Evolutionary conservation across 2,329 filamentous ascomycete species (phyloP), one percentile per base, ranked within the genome.

Genomic region (Immersiporthe knoxdaviesiana): DNA sequence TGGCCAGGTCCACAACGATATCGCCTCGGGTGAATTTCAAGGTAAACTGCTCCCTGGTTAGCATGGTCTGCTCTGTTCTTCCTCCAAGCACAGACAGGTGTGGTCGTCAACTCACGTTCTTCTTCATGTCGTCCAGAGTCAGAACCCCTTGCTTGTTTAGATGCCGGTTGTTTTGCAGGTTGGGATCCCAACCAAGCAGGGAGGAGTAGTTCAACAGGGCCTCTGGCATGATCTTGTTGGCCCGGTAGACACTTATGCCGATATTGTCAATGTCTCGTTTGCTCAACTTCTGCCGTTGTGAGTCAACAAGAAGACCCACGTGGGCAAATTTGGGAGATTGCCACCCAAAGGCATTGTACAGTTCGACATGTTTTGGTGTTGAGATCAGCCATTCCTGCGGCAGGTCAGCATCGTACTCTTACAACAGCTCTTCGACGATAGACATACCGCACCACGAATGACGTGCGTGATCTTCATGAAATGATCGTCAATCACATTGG

Each of bases 391-490:
- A 99, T 86, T 99, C 96, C 85, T 92, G 66, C 47, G 21, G 24
- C 35, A 37, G 44, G 35, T 60, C 39, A 44, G 6, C 50, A 37
- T 7, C 47, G 16, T 12, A 18, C 10, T 14, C 30, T 63, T 21
- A 27, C 16, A 24, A 62, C 35, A 63, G 16, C 18, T 27, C 24
- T 37, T 12, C 6, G 7, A 47, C 3, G 16, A 11, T 8, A 35
- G 18, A 79, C 86, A 75, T 80, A 92, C 90, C 35, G 91, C 91
- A 66, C 95, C 96, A 56, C 96, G 90, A 69, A 99, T 92, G 18
- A 99, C 96, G 79, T 98, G 95, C 0, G 94, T 97, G 73, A 99
- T 97, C 70, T 92, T 83, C 96, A 99, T 99, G 70, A 91, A 84
- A 78, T 97, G 93, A 76, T 99, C 96, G 76, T 99, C 96, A 5